These are phyloP conservation scores for Raphanus sativus DNA, from an alignment of 345 rosid species.

Conservation along the genomic window DNA sequence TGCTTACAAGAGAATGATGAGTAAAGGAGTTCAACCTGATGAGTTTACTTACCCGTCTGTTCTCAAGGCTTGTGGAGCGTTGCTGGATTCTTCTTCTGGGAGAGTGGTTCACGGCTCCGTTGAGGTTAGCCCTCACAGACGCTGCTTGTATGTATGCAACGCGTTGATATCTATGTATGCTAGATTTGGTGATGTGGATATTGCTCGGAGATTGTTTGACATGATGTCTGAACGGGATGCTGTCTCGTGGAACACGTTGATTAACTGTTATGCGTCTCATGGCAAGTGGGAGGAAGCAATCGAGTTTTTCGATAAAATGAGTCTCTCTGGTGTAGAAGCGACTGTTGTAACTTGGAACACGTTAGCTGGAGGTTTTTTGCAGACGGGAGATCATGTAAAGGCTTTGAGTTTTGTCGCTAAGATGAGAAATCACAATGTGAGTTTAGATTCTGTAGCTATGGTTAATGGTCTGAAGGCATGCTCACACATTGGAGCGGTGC, in stretches of 20 bases:
- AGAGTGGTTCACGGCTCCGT: constrained; percentile 55
- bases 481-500: constrained; percentile 53
- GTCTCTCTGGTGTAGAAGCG: constrained; percentile 38
- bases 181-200: constrained; percentile 52
- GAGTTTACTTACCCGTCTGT: constrained; percentile 73
- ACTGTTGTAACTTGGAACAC: constrained; percentile 70
- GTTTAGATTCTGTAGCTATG: constrained; percentile 60
- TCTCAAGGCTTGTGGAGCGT: constrained; percentile 75
- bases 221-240: constrained; percentile 61
- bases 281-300: constrained; percentile 64
- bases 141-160: constrained; percentile 66
- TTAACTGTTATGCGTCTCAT: constrained; percentile 56
- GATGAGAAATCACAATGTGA: constrained; percentile 43
- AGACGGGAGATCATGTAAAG: constrained; percentile 44
- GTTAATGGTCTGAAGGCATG: constrained; percentile 67
- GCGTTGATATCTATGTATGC: constrained; percentile 76
- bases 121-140: constrained; percentile 37
- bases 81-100: constrained; percentile 48
- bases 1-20: constrained; percentile 53
- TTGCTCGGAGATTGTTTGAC: constrained; percentile 60
- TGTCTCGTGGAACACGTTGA: constrained; percentile 77
- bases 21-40: constrained; percentile 56
- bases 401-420: constrained; percentile 51
- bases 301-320: constrained; percentile 52
- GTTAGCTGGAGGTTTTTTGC: constrained; percentile 51